Percentiles rank a stretch among this genome's conserved stretches.
These are phyloP conservation scores for Xylaria digitata DNA, from an alignment of 2,329 filamentous ascomycete species.

Conservation along the genomic window DNA sequence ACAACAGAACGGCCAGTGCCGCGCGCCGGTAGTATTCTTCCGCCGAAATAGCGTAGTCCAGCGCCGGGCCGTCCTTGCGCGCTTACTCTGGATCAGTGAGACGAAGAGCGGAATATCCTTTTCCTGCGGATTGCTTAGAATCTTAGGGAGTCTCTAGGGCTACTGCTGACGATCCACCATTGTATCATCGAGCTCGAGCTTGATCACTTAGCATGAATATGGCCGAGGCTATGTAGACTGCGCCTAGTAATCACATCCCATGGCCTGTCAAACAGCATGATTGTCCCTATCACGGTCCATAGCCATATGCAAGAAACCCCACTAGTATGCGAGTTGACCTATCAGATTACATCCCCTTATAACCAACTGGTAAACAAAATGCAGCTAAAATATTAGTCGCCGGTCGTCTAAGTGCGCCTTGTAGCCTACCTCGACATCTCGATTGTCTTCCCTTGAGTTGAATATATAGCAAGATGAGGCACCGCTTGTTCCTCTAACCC, in stretches of 20 bases:
- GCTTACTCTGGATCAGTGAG: conserved; percentile 6
- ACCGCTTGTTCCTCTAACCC: background rate
- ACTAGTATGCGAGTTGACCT: background rate
- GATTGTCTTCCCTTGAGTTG: no score
- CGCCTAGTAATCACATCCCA: no score
- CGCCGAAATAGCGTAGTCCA: conserved; percentile 20
- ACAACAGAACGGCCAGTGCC: conserved; percentile 12
- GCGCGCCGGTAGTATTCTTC: conserved; percentile 22
- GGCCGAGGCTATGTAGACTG: conserved; percentile 9
- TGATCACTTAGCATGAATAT: no score
- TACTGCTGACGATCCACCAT: no score
- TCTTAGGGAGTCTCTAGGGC: no score
- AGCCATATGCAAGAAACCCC: background rate
- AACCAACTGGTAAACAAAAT: background rate
- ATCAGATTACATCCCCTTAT: background rate
- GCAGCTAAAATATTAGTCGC: background rate
- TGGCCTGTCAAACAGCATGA: background rate
- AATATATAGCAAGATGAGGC: background rate
- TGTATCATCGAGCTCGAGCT: no score
- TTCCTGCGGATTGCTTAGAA: conserved; percentile 20
- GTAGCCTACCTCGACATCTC: background rate
- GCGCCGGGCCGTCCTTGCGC: background rate
- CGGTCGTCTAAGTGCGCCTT: background rate
- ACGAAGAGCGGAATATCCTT: conserved; percentile 21
- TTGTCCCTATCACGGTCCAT: background rate